A percentile compares a stretch with the other conserved stretches of the same genome.
Conservation (phyloP, 2,329 filamentous ascomycete genomes). For the Leptographium flavum region DNA sequence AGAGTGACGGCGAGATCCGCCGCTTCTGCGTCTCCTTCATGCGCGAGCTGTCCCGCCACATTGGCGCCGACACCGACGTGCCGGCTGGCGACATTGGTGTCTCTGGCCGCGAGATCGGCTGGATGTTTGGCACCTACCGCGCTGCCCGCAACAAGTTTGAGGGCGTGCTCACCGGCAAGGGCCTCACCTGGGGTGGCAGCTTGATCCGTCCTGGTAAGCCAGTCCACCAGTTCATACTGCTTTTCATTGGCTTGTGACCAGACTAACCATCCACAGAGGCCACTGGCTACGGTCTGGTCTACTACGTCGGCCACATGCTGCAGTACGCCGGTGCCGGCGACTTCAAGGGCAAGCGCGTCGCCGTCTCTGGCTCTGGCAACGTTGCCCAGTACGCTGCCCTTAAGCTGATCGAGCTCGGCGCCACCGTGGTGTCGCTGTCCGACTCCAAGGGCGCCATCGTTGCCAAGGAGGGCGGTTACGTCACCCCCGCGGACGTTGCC, state of each 20-base stretch:
- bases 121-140: constrained; percentile 89
- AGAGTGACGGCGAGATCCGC: constrained; percentile 92
- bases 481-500: constrained; percentile 67
- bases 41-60: constrained; percentile 89
- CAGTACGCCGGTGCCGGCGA: constrained; percentile 73
- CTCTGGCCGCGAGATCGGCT: constrained; percentile 81
- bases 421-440: constrained; percentile 80
- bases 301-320: constrained; percentile 96
- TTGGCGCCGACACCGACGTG: constrained; percentile 89
- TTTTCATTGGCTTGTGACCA: constrained; percentile 18
- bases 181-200: constrained; percentile 79
- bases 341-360: constrained; percentile 83
- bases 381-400: constrained; percentile 95
- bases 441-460: constrained; percentile 81
- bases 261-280: constrained; percentile 39
- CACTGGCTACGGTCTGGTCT: constrained; percentile 90
- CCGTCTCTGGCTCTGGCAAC: constrained; percentile 93
- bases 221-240: not conserved
- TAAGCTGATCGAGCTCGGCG: constrained; percentile 92
- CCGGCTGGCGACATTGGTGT: constrained; percentile 97
- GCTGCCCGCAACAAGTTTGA: constrained; percentile 82
- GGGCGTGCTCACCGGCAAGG: constrained; percentile 94
- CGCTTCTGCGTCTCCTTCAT: constrained; percentile 95
- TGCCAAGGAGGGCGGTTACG: constrained; percentile 48
- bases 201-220: constrained; percentile 61